Percentiles rank a stretch among this genome's conserved stretches.
phyloP scores from a whole-genome alignment of 805 yeast species.

The Dipodascus geniculatus region DNA sequence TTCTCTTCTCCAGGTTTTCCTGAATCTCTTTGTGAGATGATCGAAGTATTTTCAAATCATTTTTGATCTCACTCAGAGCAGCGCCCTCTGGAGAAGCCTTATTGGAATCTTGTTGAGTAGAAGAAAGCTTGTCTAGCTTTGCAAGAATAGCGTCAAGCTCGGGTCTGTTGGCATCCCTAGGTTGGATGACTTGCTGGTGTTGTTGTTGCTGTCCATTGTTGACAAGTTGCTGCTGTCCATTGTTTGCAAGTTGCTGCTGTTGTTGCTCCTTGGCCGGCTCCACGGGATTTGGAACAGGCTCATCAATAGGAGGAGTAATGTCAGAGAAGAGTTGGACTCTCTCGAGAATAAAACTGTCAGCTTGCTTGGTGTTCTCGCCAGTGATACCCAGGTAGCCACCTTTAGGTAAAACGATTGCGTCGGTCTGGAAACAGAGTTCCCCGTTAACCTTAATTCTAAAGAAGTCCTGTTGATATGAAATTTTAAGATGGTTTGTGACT shows the following conservation, averaged over 20 bases:
- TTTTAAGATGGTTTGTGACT: constrained; percentile 18
- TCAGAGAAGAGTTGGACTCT: constrained; percentile 11
- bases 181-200: background rate
- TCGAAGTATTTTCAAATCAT: background rate
- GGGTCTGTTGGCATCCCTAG: background rate
- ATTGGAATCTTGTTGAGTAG: background rate
- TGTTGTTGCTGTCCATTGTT: background rate
- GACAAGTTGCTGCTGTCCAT: background rate
- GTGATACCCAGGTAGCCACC: constrained; percentile 25
- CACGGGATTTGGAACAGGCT: background rate
- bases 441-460: constrained; percentile 28
- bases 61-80: background rate
- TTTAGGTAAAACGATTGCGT: constrained; percentile 23
- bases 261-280: too few relatives aligned
- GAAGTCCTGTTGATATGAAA: constrained; percentile 22
- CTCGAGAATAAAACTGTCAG: constrained; percentile 15
- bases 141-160: background rate
- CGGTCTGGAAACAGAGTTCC: constrained; percentile 26
- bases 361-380: constrained; percentile 17
- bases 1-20: constrained; percentile 8
- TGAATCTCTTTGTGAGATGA: background rate
- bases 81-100: background rate
- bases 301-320: background rate
- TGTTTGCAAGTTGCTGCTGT: background rate
- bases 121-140: background rate